Conservation (phyloP, 2,329 filamentous ascomycete genomes). For the Nemania sp. region DNA sequence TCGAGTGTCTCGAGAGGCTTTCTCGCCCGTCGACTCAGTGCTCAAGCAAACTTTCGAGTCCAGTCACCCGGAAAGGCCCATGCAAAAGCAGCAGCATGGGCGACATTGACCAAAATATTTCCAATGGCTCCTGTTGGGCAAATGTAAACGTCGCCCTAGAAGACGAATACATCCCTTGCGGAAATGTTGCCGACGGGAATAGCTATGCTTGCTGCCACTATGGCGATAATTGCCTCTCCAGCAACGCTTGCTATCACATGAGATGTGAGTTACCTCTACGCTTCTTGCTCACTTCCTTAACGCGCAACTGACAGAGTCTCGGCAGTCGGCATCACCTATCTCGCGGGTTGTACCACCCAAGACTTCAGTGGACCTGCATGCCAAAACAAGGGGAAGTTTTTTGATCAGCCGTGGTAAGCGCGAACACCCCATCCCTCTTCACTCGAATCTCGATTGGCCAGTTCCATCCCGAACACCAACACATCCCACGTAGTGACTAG, state of each 20-base stretch:
- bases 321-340: conserved; percentile 38
- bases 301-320: conserved; percentile 21
- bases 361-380: conserved; percentile 39
- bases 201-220: conserved; percentile 42
- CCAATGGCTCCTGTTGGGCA: conserved; percentile 43
- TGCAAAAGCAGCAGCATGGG: conserved; percentile 28
- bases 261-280: conserved; percentile 33
- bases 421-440: background rate
- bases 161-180: conserved; percentile 43
- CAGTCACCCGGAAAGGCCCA: background rate
- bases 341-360: conserved; percentile 42
- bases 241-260: conserved; percentile 40
- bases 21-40: background rate
- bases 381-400: conserved; percentile 39
- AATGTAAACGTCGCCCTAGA: conserved; percentile 33
- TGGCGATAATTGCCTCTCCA: conserved; percentile 41
- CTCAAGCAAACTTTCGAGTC: background rate
- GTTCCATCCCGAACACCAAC: background rate
- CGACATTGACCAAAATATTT: conserved; percentile 30
- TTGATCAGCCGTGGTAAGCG: conserved; percentile 37
- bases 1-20: background rate
- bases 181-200: conserved; percentile 37
- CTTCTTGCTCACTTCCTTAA: background rate
- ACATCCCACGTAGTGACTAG: no score
- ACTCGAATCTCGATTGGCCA: background rate